Conservation (phyloP, 2,329 filamentous ascomycete genomes). For the Phaeosphaeria sp. region DNA sequence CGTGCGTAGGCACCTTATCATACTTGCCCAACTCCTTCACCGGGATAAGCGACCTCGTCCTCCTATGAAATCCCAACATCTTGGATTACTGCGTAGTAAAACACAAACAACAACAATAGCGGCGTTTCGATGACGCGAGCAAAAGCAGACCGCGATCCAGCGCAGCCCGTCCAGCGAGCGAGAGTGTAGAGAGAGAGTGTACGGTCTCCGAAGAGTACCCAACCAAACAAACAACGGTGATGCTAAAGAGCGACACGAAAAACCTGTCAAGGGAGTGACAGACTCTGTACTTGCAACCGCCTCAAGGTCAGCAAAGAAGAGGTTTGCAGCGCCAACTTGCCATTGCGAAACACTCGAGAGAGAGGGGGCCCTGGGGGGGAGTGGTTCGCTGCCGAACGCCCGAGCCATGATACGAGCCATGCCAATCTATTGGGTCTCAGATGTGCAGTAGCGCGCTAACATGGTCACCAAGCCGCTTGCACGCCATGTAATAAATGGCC, state of each 20-base stretch:
- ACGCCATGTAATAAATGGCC: conserved; percentile 13
- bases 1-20: conserved; percentile 45
- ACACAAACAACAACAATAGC: conserved; percentile 6
- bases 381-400: conserved; percentile 19
- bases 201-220: conserved; percentile 33
- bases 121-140: conserved; percentile 15
- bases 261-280: conserved; percentile 37
- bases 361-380: conserved; percentile 2
- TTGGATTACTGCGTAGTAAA: conserved; percentile 18
- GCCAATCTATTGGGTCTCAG: conserved; percentile 21
- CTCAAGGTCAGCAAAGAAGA: conserved; percentile 11
- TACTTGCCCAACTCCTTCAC: conserved; percentile 52
- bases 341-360: conserved; percentile 15
- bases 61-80: conserved; percentile 54
- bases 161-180: conserved; percentile 35
- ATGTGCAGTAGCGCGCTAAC: conserved; percentile 11
- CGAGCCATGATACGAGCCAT: conserved; percentile 22
- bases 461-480: conserved; percentile 12
- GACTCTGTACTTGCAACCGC: conserved; percentile 24
- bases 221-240: too few relatives aligned
- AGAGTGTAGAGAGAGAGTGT: conserved; percentile 46
- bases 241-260: conserved; percentile 42
- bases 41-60: conserved; percentile 51
- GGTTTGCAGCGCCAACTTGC: conserved; percentile 19
- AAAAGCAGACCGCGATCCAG: conserved; percentile 29